Evolutionary conservation across 192 early-diverging fungal genomes (phyloP), one percentile per base, ranked within the genome.

Genomic region (Kappamyces sp.): DNA sequence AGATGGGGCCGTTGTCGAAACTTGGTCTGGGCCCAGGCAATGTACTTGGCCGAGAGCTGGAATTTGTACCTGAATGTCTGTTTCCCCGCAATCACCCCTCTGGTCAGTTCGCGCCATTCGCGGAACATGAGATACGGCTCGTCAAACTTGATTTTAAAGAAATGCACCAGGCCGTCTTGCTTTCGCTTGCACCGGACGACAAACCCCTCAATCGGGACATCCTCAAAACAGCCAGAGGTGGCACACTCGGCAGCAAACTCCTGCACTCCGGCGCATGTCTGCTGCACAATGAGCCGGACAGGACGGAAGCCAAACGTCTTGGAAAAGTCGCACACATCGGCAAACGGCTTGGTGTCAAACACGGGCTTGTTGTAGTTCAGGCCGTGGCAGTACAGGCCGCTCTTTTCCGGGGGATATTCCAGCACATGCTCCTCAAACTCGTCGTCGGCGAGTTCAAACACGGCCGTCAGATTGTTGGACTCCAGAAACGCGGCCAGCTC

Each of bases 111-210:
- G n/a, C 95, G 80, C 90, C 94, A 98, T 53, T 98, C 95, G 32
- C 92, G 82, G 73, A 88, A 98, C 83, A 93, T 86, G 38, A 97
- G 66, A 50, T 98, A 98, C 0, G 91, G 89, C 66, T 90, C 86
- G 50, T 98, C 91, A 65, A 88, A 94, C 65, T 98, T 98, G 73
- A 94, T 79, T 75, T 98, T 98, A 79, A 92, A 95, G 51, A 88
- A 85, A 36, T 57, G 51, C 3, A 76, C 71, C 0, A 44, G 37
- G n/a, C 44, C 48, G 33, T 62, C 62, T 1, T 68, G 54, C 0
- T 46, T 51, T 1, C 12, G 60, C 39, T 62, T 58, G 65, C 89
- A 92, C 36, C 95, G 79, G 13, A 98, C 80, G 3, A 98, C 95
- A 65, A 91, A 92, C 9, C 95, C 95, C 68, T 98, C 95, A 15